These are phyloP conservation scores for Ilyonectria destructans DNA, from an alignment of 2,329 filamentous ascomycete genomes.

Conservation along the genomic window DNA sequence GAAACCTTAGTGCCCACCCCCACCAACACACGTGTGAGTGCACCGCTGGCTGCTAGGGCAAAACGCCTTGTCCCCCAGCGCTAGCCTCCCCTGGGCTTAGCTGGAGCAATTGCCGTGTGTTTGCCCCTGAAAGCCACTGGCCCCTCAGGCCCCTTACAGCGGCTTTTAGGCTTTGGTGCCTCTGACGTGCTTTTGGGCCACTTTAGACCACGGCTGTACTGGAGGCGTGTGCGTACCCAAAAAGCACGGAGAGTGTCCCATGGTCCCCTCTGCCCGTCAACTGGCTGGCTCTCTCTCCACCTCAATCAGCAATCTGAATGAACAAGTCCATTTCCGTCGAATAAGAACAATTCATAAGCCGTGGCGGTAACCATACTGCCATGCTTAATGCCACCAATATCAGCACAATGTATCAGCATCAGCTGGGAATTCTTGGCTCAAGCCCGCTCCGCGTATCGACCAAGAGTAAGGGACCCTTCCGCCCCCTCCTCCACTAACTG, in stretches of 20 bases:
- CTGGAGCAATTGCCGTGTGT: neutral
- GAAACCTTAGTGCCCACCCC: neutral
- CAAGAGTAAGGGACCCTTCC: neutral
- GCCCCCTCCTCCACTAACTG: neutral
- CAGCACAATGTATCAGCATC: neutral
- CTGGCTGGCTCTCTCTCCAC: neutral
- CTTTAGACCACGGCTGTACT: neutral
- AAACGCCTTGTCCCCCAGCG: neutral
- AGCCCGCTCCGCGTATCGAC: neutral
- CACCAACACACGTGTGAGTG: constrained; percentile 14
- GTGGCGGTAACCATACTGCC: constrained; percentile 6
- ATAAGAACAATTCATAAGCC: neutral
- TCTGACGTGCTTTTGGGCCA: neutral
- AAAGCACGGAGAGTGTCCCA: neutral
- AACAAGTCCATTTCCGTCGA: neutral
- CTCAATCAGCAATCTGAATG: neutral
- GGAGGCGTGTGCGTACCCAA: neutral
- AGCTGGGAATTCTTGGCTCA: neutral
- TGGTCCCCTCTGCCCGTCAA: neutral
- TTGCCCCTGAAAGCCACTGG: constrained; percentile 9
- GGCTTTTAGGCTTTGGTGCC: neutral
- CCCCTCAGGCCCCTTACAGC: constrained; percentile 7
- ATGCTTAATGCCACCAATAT: constrained; percentile 7
- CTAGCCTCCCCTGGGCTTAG: constrained; percentile 7
- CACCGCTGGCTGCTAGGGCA: constrained; percentile 5